Base-by-base conservation (phyloP, 345 rosid genomes). In the Salix purpurea region DNA sequence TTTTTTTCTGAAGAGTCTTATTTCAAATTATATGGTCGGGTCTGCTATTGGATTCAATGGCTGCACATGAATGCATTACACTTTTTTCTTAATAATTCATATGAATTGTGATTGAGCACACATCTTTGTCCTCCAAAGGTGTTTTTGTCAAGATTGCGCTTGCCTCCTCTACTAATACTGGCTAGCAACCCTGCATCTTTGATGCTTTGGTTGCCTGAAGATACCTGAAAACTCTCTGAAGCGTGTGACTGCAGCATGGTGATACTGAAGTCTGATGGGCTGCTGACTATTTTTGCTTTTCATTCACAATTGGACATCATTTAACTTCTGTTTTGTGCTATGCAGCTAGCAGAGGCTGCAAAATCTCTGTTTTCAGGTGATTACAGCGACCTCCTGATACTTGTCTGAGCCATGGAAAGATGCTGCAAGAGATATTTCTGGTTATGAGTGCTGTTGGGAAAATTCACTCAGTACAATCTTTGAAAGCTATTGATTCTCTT, bases 401-500 rank as follows among this genome's bases (percentile, higher is more conserved):
- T 95, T 84, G 88, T 91, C 21, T 88, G 93, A 69, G 97, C 97
- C 73, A 90, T 92, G 97, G 97, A 85, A 80, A 83, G 89, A 84
- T 70, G 97, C 97, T 73, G 99, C 93, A 78, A 80, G 64, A 69
- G 86, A 88, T 79, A 83, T 86, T 84, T 83, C 88, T 70, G 93
- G 90, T 42, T 88, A 88, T 79, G 99, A 95, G 24, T 91, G 86
- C 80, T 92, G 97, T 83, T 95, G 96, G 97, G 91, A 84, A 77
- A 89, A 93, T 82, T 82, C 91, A 92, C 32, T 95, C 99, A n/a
- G 72, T 76, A 4, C 99, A 90, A 81, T 91, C 97, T 64, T 85
- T 92, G 96, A 95, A 90, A 83, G 97, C 91, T 64, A 89, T 95
- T 60, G 97, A 95, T 83, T 86, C 97, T 79, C 97, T 95, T 76